These are phyloP conservation scores for Solanum arcanum DNA, from an alignment of 257 asterid species.

Conservation along the genomic window DNA sequence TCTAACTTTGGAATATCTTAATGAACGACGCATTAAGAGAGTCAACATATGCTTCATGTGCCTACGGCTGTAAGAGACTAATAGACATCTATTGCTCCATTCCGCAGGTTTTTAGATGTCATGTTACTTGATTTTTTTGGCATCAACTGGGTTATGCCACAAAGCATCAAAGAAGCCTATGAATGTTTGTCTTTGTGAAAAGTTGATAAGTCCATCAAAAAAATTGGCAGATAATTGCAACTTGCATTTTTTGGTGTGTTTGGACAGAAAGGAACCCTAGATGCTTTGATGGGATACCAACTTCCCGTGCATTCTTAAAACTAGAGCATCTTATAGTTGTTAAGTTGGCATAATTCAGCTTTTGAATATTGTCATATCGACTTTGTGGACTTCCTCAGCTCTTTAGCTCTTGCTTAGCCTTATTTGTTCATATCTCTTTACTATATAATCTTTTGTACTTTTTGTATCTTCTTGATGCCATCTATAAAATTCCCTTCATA, in stretches of 20 bases:
- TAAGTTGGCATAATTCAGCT: background rate
- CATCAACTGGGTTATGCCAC: background rate
- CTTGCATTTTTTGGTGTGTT: background rate
- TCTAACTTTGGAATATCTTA: background rate
- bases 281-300: background rate
- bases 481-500: background rate
- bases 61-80: background rate
- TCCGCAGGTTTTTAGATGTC: background rate
- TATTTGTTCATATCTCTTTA: background rate
- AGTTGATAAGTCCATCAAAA: background rate
- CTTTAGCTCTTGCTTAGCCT: background rate
- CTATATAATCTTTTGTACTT: background rate
- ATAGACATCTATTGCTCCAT: background rate
- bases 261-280: background rate
- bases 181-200: background rate
- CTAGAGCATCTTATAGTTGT: background rate
- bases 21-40: background rate
- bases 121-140: background rate
- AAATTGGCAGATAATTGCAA: background rate
- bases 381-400: background rate
- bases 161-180: background rate
- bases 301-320: background rate
- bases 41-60: background rate
- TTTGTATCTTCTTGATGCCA: background rate
- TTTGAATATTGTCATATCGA: background rate